A percentile compares a stretch with the other conserved stretches of the same genome.
phyloP scores from a whole-genome alignment of 352 stramenopile species.

The Phytophthora crassamura region DNA sequence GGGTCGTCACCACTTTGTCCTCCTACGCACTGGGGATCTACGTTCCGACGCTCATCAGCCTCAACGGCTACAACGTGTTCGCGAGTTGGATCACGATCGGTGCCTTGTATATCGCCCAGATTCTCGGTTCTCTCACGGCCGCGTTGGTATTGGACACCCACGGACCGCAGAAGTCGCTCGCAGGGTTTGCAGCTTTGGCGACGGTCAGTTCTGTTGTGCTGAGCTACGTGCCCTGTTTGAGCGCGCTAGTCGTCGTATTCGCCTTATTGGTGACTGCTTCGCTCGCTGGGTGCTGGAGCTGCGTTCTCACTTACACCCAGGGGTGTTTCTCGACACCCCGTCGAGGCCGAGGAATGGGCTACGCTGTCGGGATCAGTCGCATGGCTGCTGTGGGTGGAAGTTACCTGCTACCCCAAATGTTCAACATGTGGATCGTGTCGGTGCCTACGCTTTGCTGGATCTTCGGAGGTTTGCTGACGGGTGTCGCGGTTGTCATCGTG shows the following conservation, averaged over 20 bases:
- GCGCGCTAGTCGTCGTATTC: constrained; percentile 11
- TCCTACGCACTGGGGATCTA: constrained; percentile 34
- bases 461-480: constrained; percentile 6
- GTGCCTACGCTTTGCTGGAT: constrained; percentile 16
- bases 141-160: constrained; percentile 21
- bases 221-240: constrained; percentile 36
- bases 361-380: constrained; percentile 9
- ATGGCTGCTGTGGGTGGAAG: constrained; percentile 3
- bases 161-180: constrained; percentile 25
- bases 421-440: constrained; percentile 26
- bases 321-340: not conserved
- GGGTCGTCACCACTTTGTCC: constrained; percentile 25
- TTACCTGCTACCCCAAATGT: constrained; percentile 15
- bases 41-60: constrained; percentile 38
- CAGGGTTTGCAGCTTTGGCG: constrained; percentile 18
- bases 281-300: constrained; percentile 28
- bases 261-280: constrained; percentile 27
- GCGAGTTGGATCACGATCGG: constrained; percentile 28
- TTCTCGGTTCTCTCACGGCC: constrained; percentile 31
- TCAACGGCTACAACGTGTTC: constrained; percentile 47
- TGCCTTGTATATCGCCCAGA: constrained; percentile 28
- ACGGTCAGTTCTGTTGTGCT: constrained; percentile 20
- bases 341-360: constrained; percentile 15
- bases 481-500: no score
- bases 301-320: constrained; percentile 12